Base-by-base conservation (phyloP, 2,329 filamentous ascomycete species). In the Ceratocystis colombiana region DNA sequence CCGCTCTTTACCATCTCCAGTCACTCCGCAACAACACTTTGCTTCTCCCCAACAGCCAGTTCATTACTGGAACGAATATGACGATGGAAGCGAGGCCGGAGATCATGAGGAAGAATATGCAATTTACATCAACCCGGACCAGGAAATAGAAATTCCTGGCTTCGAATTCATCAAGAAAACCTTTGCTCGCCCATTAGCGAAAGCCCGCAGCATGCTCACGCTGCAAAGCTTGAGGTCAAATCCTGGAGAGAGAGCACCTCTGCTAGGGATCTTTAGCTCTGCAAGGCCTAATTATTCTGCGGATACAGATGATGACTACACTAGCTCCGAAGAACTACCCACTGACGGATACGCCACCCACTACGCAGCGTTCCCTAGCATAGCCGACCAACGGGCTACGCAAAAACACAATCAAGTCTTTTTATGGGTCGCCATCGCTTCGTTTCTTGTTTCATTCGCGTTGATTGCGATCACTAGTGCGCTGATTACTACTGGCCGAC, bases 31-130 rank as follows among this genome's bases (percentile, higher is more conserved):
- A 63, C 64, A 59, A 25, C 20, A 65, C 10, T 48, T 61, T 45
- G 20, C 45, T 12, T 30, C 55, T 7, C 25, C 45, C 25, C 44
- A 45, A 48, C 64, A 33, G 45, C 64, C 55, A 3, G 71, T 75
- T 17, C 77, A 78, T 59, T 94, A 93, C 73, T 95, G 90, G 89
- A 93, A 89, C 74, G 90, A 95, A 74, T 94, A 93, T 74, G 90
- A 95, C 70, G 77, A 92, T 72, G 88, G 88, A 7, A 90, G 89
- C 73, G 88, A 91, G 65, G 77, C 76, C 1, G 82, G 80, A 62
- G 84, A 81, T 2, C 76, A 80, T 15, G 80, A 84, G 55, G 81
- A 83, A 45, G 82, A 81, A 37, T 94, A 90, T 73, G 81, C 84
- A 57, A 86, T 94, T 70, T 90, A 89, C 71, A 78, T 93, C 68